Evolutionary conservation across 2,329 filamentous ascomycete genomes (phyloP), one percentile per base, ranked within the genome.

Genomic region (Atkinsonella texensis): DNA sequence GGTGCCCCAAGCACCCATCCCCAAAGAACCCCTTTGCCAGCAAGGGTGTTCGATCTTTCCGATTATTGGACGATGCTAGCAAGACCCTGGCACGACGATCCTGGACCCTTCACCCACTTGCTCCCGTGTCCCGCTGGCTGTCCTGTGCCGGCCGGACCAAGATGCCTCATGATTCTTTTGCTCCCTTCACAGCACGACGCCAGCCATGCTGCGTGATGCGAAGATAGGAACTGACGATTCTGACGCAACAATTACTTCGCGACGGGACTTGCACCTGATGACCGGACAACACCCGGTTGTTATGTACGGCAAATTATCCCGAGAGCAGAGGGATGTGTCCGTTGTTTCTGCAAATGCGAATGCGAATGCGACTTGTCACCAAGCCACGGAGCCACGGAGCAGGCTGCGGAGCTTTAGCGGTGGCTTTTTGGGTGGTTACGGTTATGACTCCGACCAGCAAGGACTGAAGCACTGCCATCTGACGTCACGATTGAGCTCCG

Each of bases 11-110:
- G 55, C 54, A 48, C 39, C 49, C 40, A 2, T 23, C 20, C 20
- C n/a, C 48, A 4, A 50, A 46, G 49, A 50, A 50, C 50, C 40
- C 38, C 46, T 23, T 31, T 39, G 17, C n/a, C 48, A n/a, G 28
- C 18, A 38, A 49, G 44, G 50, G 51, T 45, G 43, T 52, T 58
- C 64, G 62, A 68, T 68, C 64, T 60, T 45, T 35, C 61, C 65
- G 65, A 69, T 68, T 58, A 69, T 67, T 68, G 66, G 66, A 48
- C 50, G 54, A 50, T 50, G 46, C n/a, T 38, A 12, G 47, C 33
- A 46, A 52, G 58, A 57, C 57, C 58, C 55, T 56, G 57, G 54
- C 56, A 56, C 56, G 62, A 63, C 65, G 35, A 23, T 23, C 28
- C 28, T 5, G 28, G 28, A 8, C 28, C 28, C 28, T 28, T 28